Evolutionary conservation across 805 yeast species (phyloP), one percentile per base, ranked within the genome.

Genomic region (Kodamaea kaohsiungensis): DNA sequence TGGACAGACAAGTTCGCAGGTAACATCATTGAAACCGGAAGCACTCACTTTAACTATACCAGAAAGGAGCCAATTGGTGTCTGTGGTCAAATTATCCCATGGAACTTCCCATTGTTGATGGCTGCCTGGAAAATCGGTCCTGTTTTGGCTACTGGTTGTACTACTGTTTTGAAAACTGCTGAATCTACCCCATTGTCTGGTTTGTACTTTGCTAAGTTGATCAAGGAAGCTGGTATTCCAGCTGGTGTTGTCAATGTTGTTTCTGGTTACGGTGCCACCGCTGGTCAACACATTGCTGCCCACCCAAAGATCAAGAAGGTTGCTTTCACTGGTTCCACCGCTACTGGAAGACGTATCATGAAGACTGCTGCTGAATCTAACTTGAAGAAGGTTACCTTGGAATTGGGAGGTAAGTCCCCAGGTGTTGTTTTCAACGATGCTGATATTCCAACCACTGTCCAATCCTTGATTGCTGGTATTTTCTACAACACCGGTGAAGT

Each of bases 371-470:
- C 96, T 59, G 80, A 82, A 59, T 82, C 89, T 48, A 85, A 86
- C 73, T 79, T 92, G 72, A 92, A 92, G 82, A 91, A 89, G 72
- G 90, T 91, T 59, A 92, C 98, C 45, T 81, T 92, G 69, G 98
- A 92, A 78, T 85, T 91, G 65, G 98, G 98, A 68, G 98, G 98
- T 69, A 92, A 92, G 78, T 91, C 97, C 35, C 97, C 98, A 65
- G 86, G 88, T 73, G 85, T 92, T 62, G 86, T 92, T 49, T 91
- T 88, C 68, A 86, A 87, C 66, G 98, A 92, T 68, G 92, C 93
- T 53, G 85, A 92, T 70, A 69, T 92, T 56, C 85, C 87, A 53
- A 78, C 80, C 65, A 89, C 97, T 50, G 87, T 89, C 50, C 80
- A 86, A 62, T 83, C 85, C 80, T 85, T 91, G 61, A 81, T 88